These are phyloP conservation scores for Suhomyces pyralidae DNA, from an alignment of 805 yeast species.

Conservation along the genomic window DNA sequence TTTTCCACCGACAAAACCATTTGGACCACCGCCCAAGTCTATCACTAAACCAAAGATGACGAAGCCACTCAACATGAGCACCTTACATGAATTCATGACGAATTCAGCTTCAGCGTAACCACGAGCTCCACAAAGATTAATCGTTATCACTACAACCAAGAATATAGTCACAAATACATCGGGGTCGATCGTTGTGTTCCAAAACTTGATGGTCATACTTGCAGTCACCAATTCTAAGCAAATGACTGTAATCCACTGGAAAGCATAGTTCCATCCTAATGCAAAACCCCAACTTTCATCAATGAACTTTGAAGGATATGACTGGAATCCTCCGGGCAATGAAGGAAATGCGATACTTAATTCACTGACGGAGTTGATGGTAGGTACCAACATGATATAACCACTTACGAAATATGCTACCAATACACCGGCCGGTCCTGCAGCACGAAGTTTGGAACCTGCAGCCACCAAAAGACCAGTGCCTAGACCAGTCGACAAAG, in stretches of 20 bases:
- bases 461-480: constrained; percentile 31
- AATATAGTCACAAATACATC: constrained; percentile 23
- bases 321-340: constrained; percentile 28
- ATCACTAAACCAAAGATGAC: constrained; percentile 26
- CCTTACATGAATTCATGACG: constrained; percentile 24
- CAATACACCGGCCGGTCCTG: constrained; percentile 24
- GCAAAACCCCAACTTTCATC: constrained; percentile 39
- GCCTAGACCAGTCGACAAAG: constrained; percentile 30
- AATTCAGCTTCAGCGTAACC: constrained; percentile 32
- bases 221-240: constrained; percentile 27
- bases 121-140: constrained; percentile 24
- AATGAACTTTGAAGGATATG: constrained; percentile 28
- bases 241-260: constrained; percentile 28
- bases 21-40: constrained; percentile 25
- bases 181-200: constrained; percentile 20
- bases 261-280: constrained; percentile 37
- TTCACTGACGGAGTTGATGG: constrained; percentile 28
- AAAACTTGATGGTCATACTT: constrained; percentile 25
- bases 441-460: constrained; percentile 22
- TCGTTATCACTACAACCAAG: constrained; percentile 18
- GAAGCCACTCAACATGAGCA: constrained; percentile 24
- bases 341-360: constrained; percentile 24
- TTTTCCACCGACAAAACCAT: constrained; percentile 30
- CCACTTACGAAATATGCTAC: constrained; percentile 24
- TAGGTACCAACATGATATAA: constrained; percentile 23